Evolutionary conservation across 2,329 filamentous ascomycete genomes (phyloP), one percentile per base, ranked within the genome.

Genomic region (Cercospora sp.): DNA sequence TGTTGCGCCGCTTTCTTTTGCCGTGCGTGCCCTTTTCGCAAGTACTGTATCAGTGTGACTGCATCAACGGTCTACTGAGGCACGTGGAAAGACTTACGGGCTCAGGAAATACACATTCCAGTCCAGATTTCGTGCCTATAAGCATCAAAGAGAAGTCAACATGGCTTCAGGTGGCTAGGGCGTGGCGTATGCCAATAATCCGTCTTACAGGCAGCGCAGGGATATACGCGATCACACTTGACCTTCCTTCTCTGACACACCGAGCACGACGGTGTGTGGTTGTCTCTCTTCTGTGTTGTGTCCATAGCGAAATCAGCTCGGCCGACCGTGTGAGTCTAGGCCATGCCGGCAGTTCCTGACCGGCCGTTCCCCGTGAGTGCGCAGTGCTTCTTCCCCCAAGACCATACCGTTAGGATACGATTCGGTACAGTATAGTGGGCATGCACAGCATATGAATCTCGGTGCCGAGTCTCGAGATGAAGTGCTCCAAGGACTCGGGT

Each of bases 201-300:
- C 18, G 7, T 42, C 62, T 64, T 64, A 60, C 64, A 65, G 26
- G 64, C 64, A 60, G 64, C 64, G 39, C 64, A 65, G 26, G 64
- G 64, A 39, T 65, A 60, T 63, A 58, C 67, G 62, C 73, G 67
- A 69, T 73, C 69, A 55, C 74, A 75, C 55, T 75, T 75, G 48
- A 75, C 70, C 67, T 72, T 73, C n/a, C 70, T 60, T 42, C 69
- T 65, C 64, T 71, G 70, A 57, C 74, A 75, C 8, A 75, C 71
- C 5, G 72, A 70, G 61, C 74, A 75, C 26, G 69, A 72, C 3
- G 73, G 73, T 23, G 72, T 75, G 63, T 72, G 70, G 55, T 75
- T 75, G 53, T 75, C 73, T 66, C 73, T 67, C 63, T 72, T 72
- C 62, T 57, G 62, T 53, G 62, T 58, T 5, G 48, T 18, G 48